These are phyloP conservation scores for Taphrina pruni DNA, from an alignment of 1,139 yeast species.

Conservation along the genomic window DNA sequence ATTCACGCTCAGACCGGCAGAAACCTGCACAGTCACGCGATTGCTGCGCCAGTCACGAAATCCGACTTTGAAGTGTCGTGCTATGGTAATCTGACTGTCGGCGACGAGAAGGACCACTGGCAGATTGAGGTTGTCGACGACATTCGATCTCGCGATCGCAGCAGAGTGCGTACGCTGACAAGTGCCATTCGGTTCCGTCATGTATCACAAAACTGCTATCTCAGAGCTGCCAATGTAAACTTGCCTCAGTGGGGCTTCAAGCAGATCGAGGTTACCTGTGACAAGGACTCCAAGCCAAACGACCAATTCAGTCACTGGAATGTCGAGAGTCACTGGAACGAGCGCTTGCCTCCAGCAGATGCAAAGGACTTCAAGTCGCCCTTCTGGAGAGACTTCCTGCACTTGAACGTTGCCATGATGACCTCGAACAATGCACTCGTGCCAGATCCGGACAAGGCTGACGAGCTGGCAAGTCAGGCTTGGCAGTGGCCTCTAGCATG, in stretches of 20 bases:
- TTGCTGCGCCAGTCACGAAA: conserved; percentile 79
- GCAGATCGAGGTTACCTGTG: conserved; percentile 94
- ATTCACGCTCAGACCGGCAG: conserved; percentile 83
- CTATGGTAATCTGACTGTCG: conserved; percentile 84
- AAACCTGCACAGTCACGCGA: conserved; percentile 85
- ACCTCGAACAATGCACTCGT: conserved; percentile 95
- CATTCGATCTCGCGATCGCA: conserved; percentile 62
- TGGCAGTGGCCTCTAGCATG: conserved; percentile 99
- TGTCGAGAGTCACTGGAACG: conserved; percentile 82
- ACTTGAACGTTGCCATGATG: conserved; percentile 96
- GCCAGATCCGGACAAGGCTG: conserved; percentile 90
- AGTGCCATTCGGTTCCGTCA: conserved; percentile 80
- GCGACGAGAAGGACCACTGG: conserved; percentile 96
- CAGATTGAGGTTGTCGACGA: conserved; percentile 83
- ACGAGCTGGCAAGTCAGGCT: conserved; percentile 85
- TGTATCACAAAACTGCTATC: conserved; percentile 75
- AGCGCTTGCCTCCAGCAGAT: conserved; percentile 67
- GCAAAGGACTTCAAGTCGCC: conserved; percentile 68
- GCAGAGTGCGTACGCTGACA: conserved; percentile 80
- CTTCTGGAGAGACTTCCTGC: conserved; percentile 87
- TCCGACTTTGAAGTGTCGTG: conserved; percentile 78
- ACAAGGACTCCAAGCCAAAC: conserved; percentile 72
- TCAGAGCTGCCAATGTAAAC: conserved; percentile 77
- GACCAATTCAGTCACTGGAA: conserved; percentile 99
- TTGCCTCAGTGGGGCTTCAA: conserved; percentile 98